Conservation (phyloP, 1,284 basidiomycete genomes). For the Irpex sp. region DNA sequence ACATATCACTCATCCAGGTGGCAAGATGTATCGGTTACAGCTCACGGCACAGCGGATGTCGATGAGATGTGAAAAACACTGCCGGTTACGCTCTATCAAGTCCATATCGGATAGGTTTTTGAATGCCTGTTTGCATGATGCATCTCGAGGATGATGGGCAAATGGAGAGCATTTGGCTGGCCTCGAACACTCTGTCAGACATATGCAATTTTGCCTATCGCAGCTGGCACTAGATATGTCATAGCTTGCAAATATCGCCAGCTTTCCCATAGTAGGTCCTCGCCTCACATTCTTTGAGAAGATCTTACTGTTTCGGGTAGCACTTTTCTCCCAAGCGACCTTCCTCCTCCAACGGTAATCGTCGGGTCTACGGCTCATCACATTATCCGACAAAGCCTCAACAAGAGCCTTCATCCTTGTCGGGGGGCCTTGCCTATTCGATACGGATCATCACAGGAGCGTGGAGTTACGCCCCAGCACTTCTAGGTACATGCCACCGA, state of each 20-base stretch:
- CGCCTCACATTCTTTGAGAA: constrained; percentile 3
- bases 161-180: no score
- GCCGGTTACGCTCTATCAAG: no score
- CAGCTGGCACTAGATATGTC: background rate
- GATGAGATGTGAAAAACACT: no score
- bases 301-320: background rate
- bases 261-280: background rate
- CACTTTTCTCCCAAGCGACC: background rate
- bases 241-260: background rate
- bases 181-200: no score
- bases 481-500: background rate
- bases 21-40: no score
- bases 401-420: background rate
- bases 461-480: constrained; percentile 4
- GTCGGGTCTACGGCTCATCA: background rate
- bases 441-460: constrained; percentile 14
- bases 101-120: no score
- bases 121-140: no score
- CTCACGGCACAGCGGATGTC: no score
- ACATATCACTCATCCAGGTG: no score
- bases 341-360: background rate
- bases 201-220: background rate
- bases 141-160: no score
- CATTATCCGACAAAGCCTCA: background rate
- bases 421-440: background rate